Base-by-base conservation (phyloP, 2,329 filamentous ascomycete species). In the Westerdykella sp. region DNA sequence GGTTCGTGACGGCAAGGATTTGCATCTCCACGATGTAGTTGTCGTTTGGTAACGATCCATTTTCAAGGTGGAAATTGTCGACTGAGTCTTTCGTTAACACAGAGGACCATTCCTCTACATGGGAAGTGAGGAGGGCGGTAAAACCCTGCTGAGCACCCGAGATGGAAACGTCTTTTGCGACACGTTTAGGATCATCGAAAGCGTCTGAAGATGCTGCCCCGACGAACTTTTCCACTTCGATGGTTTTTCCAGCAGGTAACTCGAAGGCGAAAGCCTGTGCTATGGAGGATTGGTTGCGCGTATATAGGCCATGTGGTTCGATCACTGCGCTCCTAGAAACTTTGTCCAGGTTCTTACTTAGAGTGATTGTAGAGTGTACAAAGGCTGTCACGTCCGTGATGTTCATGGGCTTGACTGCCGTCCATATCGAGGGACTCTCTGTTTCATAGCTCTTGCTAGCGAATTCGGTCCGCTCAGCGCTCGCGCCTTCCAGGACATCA, bases 161-260 rank as follows among this genome's bases (percentile, higher is more conserved):
- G 5, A 69, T 56, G 1, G 77, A 79, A 2, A 81, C 81, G 5
- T 72, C 59, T 44, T 71, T 70, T 2, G 84, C 84, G 1, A 73
- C 70, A 2, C 60, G 54, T 44, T 76, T 68, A 0, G 83, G 77
- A 48, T 83, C 67, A 0, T 67, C 47, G 55, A 86, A 87, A 0
- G 81, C 83, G 61, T 87, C 84, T 0, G 76, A 77, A 1, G 83
- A 85, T 4, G 84, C 83, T 39, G 73, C 76, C 22, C 84, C 84
- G 13, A 87, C 73, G 50, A 76, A 87, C 56, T 88, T 88, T 37
- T 73, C 77, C 37, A 87, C 64, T 1, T 71, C 76, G 3, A 77
- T 70, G 0, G 73, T 73, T 49, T 77, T 56, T 1, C 77, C 76
- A 2, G 74, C 73, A 23, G 66, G 67, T 6, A 86, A 68, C 1